Conservation (phyloP, 192 early-diverging fungal genomes). For the Backusella circina region DNA sequence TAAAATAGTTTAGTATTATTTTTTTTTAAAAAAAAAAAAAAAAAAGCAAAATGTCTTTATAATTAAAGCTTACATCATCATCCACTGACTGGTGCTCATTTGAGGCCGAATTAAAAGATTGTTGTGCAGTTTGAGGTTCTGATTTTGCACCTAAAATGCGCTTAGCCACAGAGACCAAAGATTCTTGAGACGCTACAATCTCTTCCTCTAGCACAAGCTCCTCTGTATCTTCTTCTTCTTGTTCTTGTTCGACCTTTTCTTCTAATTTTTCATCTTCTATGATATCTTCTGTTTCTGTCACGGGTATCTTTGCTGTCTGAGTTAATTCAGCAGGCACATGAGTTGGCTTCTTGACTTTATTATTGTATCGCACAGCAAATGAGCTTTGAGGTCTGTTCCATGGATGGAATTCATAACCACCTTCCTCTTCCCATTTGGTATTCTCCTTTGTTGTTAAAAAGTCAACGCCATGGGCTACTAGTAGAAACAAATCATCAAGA, state of each 20-base stretch:
- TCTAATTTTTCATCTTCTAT: not conserved
- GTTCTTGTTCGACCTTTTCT: not conserved
- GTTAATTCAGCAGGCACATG: not conserved
- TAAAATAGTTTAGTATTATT: not conserved
- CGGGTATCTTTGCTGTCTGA: not conserved
- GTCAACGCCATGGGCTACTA: slow-evolving; percentile 28
- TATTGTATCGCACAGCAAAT: slow-evolving; percentile 11
- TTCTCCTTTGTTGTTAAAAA: slow-evolving; percentile 22
- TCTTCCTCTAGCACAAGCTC: not conserved
- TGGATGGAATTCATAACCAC: slow-evolving; percentile 25
- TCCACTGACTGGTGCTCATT: not conserved
- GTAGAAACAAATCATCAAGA: slow-evolving; percentile 20
- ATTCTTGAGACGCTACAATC: not conserved
- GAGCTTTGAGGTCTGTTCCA: slow-evolving; percentile 22
- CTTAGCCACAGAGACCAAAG: slow-evolving; percentile 2
- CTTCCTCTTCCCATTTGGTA: slow-evolving; percentile 34
- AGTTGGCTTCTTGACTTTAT: not conserved
- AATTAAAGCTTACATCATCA: slow-evolving; percentile 6
- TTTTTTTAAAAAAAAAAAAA: no score
- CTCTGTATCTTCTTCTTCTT: not conserved
- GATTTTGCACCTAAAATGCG: slow-evolving; percentile 3
- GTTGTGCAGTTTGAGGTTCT: not conserved
- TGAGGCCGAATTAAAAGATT: not conserved
- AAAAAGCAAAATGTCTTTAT: not conserved
- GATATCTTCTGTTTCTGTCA: not conserved